Conservation (phyloP, 2,329 filamentous ascomycete genomes). For the Emergomyces orientalis region DNA sequence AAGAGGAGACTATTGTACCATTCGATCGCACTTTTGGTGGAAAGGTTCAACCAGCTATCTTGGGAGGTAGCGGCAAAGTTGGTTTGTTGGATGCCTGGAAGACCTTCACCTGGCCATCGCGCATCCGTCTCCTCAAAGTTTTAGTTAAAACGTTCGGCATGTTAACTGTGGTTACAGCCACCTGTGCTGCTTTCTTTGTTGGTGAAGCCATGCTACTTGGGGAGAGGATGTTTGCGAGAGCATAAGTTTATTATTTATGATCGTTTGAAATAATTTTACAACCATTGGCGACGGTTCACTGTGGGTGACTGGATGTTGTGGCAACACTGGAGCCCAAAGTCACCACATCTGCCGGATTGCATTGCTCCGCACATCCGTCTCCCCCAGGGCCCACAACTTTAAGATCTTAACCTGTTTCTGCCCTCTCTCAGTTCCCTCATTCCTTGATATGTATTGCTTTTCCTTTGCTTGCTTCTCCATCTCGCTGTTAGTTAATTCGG, state of each 20-base stretch:
- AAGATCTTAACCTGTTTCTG: neutral
- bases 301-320: neutral
- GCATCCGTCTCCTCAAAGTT: conserved; percentile 63
- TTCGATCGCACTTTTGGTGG: conserved; percentile 83
- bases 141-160: conserved; percentile 62
- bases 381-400: neutral
- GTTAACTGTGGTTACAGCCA: conserved; percentile 38
- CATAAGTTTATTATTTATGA: neutral
- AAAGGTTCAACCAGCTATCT: conserved; percentile 61
- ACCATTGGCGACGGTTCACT: neutral
- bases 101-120: conserved; percentile 63
- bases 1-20: conserved; percentile 73
- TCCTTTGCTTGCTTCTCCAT: neutral
- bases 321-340: no score
- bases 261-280: neutral
- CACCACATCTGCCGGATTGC: no score
- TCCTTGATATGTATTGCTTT: neutral
- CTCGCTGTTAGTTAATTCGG: neutral
- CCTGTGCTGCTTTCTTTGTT: conserved; percentile 44
- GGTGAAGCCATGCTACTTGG: conserved; percentile 46
- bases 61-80: conserved; percentile 63
- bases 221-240: neutral
- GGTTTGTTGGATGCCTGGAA: conserved; percentile 68
- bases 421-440: neutral
- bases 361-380: neutral